Percentiles rank a stretch among this genome's conserved stretches.
Evolutionary conservation across 2,329 filamentous ascomycete species (phyloP).

Genomic region (Paecilomyces sp.): DNA sequence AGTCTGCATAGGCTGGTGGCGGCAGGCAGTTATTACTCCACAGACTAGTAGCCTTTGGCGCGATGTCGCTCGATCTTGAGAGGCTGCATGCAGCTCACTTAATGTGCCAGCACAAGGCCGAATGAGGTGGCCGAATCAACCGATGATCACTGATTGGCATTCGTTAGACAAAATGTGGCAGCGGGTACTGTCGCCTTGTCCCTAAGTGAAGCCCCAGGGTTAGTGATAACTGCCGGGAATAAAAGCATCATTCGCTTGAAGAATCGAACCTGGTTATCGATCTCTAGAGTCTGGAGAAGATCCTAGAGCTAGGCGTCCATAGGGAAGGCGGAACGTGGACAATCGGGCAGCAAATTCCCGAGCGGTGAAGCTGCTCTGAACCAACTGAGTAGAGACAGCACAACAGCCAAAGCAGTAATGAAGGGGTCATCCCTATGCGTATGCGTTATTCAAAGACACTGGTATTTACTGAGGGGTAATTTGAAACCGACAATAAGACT

Average conservation of each 20-base stretch:
- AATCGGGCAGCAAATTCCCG: background rate
- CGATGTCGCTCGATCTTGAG: background rate
- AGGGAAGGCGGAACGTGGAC: background rate
- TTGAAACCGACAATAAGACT: background rate
- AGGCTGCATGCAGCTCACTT: background rate
- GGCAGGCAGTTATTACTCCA: background rate
- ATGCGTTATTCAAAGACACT: background rate
- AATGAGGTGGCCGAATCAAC: background rate
- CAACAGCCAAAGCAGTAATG: background rate
- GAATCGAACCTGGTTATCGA: background rate
- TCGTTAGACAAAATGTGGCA: background rate
- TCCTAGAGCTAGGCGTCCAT: background rate
- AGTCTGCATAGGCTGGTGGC: background rate
- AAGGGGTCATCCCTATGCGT: background rate
- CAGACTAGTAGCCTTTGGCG: background rate
- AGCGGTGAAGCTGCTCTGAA: background rate
- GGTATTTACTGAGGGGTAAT: background rate
- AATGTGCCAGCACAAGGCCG: background rate
- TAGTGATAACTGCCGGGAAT: background rate
- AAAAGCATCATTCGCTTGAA: background rate
- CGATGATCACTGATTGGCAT: background rate
- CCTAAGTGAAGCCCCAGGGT: background rate
- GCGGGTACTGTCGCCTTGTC: background rate
- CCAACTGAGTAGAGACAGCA: background rate
- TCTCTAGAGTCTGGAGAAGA: background rate